Conservation (phyloP, 2,329 filamentous ascomycete genomes). For the Leptographium flavum region DNA sequence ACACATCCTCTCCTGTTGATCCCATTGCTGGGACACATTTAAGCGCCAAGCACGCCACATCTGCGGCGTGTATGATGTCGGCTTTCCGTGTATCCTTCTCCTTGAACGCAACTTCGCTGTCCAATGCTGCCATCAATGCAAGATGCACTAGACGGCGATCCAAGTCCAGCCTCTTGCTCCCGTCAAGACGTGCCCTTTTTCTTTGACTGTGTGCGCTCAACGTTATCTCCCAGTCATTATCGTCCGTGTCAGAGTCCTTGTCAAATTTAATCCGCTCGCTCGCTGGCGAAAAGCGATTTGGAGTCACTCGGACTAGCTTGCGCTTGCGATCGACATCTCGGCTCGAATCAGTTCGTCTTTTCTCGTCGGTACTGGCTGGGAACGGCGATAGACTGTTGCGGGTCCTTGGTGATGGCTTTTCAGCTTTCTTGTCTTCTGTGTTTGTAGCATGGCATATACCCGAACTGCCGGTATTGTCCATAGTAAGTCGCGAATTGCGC, state of each 20-base stretch:
- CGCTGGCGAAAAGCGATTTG: slow-evolving; percentile 26
- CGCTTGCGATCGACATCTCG: slow-evolving; percentile 27
- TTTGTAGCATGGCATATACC: slow-evolving; percentile 19
- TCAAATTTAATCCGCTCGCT: slow-evolving; percentile 34
- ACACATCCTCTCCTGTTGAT: slow-evolving; percentile 36
- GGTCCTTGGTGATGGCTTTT: slow-evolving; percentile 7
- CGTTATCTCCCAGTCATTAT: slow-evolving; percentile 32
- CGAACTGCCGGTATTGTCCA: slow-evolving; percentile 13
- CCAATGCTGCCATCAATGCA: slow-evolving; percentile 22
- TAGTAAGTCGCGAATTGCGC: background rate
- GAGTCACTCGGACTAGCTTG: slow-evolving; percentile 23
- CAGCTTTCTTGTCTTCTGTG: slow-evolving; percentile 21
- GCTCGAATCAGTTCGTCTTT: slow-evolving; percentile 2
- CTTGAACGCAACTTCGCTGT: slow-evolving; percentile 1
- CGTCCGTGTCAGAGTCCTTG: slow-evolving; percentile 34
- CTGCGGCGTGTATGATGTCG: slow-evolving; percentile 42
- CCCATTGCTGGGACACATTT: slow-evolving; percentile 37
- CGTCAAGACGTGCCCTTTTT: slow-evolving; percentile 18
- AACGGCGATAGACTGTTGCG: slow-evolving; percentile 20
- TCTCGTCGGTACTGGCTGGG: slow-evolving; percentile 18
- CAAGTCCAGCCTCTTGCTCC: slow-evolving; percentile 12
- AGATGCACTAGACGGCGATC: slow-evolving; percentile 29
- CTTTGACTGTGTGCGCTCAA: slow-evolving; percentile 34
- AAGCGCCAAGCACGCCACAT: slow-evolving; percentile 36
- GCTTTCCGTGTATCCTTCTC: slow-evolving; percentile 30